phyloP scores from a whole-genome alignment of 2,329 filamentous ascomycete genomes.

The Arachnomyces sp. region DNA sequence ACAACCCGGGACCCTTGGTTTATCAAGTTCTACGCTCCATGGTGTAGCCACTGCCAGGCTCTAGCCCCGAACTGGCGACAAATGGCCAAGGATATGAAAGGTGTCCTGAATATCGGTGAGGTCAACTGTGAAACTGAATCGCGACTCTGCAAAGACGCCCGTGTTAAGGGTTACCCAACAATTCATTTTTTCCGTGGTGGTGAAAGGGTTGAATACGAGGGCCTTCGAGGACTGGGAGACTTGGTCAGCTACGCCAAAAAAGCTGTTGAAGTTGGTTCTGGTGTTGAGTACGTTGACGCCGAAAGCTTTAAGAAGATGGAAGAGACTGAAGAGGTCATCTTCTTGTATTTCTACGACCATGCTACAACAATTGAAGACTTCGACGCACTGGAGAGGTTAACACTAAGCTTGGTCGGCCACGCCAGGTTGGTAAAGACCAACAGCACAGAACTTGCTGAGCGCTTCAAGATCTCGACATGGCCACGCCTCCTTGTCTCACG shows the following conservation, averaged over 20 bases:
- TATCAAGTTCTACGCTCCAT: conserved; percentile 96
- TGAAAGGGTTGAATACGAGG: conserved; percentile 87
- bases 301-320: conserved; percentile 72
- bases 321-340: conserved; percentile 89
- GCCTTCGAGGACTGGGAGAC: conserved; percentile 84
- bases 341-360: conserved; percentile 95
- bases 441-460: conserved; percentile 62
- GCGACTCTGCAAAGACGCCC: conserved; percentile 85
- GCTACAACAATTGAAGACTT: conserved; percentile 93
- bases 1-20: conserved; percentile 91
- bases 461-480: conserved; percentile 95
- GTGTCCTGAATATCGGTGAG: conserved; percentile 82
- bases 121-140: conserved; percentile 87
- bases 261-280: conserved; percentile 66
- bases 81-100: conserved; percentile 84
- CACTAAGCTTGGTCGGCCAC: conserved; percentile 80
- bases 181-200: conserved; percentile 87
- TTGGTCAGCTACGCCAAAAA: conserved; percentile 80
- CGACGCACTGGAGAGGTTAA: conserved; percentile 72
- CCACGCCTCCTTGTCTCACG: conserved; percentile 84
- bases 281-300: conserved; percentile 73
- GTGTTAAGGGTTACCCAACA: conserved; percentile 72
- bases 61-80: conserved; percentile 85
- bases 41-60: conserved; percentile 92
- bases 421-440: conserved; percentile 89